These are phyloP conservation scores for Paracamarosporium sp. DNA, from an alignment of 2,329 filamentous ascomycete genomes.

Conservation along the genomic window DNA sequence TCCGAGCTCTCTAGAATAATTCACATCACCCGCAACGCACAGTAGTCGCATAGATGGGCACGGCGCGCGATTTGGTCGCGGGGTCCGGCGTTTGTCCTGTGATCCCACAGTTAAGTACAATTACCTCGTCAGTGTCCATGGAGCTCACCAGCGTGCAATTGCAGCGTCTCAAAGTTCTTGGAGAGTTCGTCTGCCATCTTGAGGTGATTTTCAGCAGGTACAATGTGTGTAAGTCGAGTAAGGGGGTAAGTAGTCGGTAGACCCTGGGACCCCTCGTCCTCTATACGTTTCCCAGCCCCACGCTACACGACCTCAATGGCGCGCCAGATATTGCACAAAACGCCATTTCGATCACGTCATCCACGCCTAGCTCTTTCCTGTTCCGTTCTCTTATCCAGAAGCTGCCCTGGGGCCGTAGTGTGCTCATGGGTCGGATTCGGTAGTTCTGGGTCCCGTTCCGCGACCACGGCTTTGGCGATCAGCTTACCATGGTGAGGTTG, in stretches of 20 bases:
- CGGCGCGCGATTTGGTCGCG: constrained; percentile 83
- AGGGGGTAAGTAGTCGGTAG: too few species aligned
- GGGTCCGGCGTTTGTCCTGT: constrained; percentile 79
- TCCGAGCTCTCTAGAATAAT: background rate
- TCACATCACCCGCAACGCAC: constrained; percentile 48
- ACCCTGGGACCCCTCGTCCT: background rate
- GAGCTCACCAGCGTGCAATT: constrained; percentile 57
- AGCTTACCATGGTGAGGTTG: background rate
- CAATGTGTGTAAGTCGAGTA: too few species aligned
- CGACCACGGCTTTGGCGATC: background rate
- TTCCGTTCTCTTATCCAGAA: too few species aligned
- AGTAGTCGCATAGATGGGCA: constrained; percentile 96
- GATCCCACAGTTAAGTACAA: constrained; percentile 5
- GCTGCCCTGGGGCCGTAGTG: too few species aligned
- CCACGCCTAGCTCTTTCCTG: background rate
- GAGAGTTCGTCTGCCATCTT: constrained; percentile 48
- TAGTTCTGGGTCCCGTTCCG: background rate
- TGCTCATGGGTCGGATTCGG: too few species aligned
- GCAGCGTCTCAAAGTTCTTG: constrained; percentile 58
- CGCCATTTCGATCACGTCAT: constrained; percentile 5
- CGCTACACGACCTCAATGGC: background rate
- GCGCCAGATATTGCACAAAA: constrained; percentile 1
- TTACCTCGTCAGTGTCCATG: background rate
- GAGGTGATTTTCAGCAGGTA: background rate
- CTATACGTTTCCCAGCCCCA: background rate